Percentiles rank a stretch among this genome's conserved stretches.
Conservation (phyloP, 1,284 basidiomycete species). For the Marasmius fiardii region DNA sequence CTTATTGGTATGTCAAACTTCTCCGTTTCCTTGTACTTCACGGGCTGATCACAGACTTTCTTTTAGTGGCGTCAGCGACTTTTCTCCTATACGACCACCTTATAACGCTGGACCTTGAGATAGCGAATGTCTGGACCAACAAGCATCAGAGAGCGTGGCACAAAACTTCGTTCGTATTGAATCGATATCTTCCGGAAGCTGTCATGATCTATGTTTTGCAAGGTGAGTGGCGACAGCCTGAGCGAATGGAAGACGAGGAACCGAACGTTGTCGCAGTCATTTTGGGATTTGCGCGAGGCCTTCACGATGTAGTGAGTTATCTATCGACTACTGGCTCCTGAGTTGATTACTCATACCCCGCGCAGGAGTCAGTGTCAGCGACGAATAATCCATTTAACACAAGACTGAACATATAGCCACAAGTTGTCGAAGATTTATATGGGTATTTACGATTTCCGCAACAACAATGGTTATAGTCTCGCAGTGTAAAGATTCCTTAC, state of each 20-base stretch:
- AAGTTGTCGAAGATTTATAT: neutral
- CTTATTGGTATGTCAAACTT: no score
- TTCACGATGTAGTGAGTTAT: neutral
- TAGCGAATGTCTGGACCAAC: neutral
- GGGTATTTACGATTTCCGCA: neutral
- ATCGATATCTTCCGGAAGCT: neutral
- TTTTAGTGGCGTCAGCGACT: neutral
- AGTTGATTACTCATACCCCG: neutral
- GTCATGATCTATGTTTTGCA: neutral
- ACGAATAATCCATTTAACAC: neutral
- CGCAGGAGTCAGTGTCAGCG: neutral
- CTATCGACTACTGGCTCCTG: neutral
- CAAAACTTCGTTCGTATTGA: neutral
- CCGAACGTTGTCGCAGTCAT: neutral
- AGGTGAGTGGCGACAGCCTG: neutral
- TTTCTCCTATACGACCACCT: neutral
- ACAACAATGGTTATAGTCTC: neutral
- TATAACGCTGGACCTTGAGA: neutral
- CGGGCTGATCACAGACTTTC: no score
- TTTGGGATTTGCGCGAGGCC: neutral
- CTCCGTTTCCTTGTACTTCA: no score
- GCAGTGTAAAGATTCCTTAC: neutral
- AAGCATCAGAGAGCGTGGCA: neutral
- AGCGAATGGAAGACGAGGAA: no score
- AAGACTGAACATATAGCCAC: neutral